These are phyloP conservation scores for Candida awuae DNA, from an alignment of 805 yeast genomes.

Conservation along the genomic window DNA sequence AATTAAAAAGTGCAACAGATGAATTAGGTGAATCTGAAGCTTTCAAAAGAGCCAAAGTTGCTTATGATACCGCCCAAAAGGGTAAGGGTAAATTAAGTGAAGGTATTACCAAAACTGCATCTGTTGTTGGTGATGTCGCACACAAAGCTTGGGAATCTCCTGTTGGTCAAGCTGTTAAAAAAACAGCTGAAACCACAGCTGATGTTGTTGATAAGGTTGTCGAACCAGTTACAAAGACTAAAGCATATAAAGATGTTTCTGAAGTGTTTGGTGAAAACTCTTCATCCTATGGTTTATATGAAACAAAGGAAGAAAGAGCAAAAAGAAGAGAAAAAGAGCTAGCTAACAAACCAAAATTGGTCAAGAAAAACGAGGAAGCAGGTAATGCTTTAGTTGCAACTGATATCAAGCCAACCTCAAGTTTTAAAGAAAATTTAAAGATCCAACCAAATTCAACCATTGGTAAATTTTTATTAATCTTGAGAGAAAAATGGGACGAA, in stretches of 20 bases:
- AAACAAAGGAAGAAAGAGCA: conserved; percentile 74
- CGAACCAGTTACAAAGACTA: conserved; percentile 89
- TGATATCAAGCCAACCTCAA: conserved; percentile 55
- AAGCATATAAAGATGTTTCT: conserved; percentile 79
- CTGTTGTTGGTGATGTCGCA: conserved; percentile 84
- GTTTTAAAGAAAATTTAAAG: conserved; percentile 48
- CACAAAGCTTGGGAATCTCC: conserved; percentile 94
- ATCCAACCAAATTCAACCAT: conserved; percentile 59
- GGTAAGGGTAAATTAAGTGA: conserved; percentile 53
- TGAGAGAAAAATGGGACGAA: conserved; percentile 80
- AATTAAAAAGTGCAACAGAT: conserved; percentile 92
- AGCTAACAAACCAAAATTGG: conserved; percentile 51
- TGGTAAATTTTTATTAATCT: conserved; percentile 54
- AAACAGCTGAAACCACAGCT: conserved; percentile 74
- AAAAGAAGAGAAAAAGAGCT: conserved; percentile 58
- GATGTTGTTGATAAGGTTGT: conserved; percentile 77
- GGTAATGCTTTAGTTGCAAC: conserved; percentile 80
- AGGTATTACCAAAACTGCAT: conserved; percentile 84
- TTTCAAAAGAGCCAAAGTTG: conserved; percentile 86
- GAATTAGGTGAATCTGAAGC: conserved; percentile 91
- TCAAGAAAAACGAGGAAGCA: conserved; percentile 72
- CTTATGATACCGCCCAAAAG: conserved; percentile 77
- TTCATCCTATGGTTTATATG: conserved; percentile 87
- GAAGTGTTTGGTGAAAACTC: conserved; percentile 91
- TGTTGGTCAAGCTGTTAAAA: conserved; percentile 81